phyloP scores from a whole-genome alignment of 257 asterid species.

The Capsicum rhomboideum region DNA sequence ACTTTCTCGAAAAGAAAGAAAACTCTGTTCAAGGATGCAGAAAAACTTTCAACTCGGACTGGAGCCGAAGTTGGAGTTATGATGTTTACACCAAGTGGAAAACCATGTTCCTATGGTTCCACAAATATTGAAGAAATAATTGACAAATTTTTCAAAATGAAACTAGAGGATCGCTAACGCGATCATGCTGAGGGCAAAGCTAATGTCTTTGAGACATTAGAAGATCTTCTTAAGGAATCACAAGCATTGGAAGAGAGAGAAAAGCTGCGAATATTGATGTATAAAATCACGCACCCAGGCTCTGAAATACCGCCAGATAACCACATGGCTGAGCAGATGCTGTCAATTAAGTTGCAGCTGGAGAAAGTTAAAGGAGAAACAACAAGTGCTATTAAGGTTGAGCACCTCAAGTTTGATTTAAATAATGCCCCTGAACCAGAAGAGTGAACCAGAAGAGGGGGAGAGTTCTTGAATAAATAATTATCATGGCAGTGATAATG shows the following conservation, averaged over 20 bases:
- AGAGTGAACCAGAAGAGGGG: too few relatives aligned
- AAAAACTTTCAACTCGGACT: background rate
- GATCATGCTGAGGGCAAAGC: background rate
- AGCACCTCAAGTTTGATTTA: background rate
- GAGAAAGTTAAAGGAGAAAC: background rate
- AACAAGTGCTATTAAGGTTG: background rate
- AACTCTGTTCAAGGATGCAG: too few relatives aligned
- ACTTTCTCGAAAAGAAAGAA: too few relatives aligned
- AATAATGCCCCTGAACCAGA: background rate
- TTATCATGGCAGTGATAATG: background rate
- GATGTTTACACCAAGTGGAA: background rate
- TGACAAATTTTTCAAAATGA: background rate
- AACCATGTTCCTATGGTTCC: background rate
- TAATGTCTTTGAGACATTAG: background rate
- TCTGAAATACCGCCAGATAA: background rate
- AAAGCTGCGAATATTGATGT: background rate
- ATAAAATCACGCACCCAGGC: background rate
- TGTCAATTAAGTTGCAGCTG: background rate
- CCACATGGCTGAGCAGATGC: background rate
- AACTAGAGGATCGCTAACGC: background rate
- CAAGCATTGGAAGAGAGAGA: background rate
- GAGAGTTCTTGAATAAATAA: background rate
- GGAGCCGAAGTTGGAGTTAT: background rate
- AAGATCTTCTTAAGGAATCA: background rate
- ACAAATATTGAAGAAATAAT: background rate